Evolutionary conservation across 805 yeast genomes (phyloP).

Genomic region (Schwanniomyces occidentalis): DNA sequence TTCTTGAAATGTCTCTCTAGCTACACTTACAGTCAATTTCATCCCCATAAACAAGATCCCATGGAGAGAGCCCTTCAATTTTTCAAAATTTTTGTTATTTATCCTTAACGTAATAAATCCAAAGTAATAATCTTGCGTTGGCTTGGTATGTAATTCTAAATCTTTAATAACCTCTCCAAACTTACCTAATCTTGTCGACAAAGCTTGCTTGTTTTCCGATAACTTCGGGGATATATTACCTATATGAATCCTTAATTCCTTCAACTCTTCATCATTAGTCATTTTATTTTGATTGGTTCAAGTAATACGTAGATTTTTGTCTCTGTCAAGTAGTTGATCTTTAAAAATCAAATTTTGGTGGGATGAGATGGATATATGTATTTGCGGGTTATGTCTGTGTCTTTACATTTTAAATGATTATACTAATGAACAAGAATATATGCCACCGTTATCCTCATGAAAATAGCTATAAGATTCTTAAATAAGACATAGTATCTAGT

Average conservation of each 20-base stretch:
- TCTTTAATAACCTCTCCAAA: constrained; percentile 57
- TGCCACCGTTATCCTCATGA: too few relatives aligned
- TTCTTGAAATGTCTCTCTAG: constrained; percentile 53
- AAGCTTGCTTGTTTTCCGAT: constrained; percentile 42
- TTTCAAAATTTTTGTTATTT: constrained; percentile 43
- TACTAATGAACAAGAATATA: too few relatives aligned
- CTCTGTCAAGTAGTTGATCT: too few relatives aligned
- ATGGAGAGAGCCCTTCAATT: constrained; percentile 58
- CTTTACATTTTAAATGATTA: too few relatives aligned
- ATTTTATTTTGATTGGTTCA: too few relatives aligned
- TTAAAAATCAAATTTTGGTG: constrained; percentile 4
- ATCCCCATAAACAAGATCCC: constrained; percentile 79
- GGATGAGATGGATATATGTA: constrained; percentile 5
- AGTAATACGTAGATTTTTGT: too few relatives aligned
- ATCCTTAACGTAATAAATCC: constrained; percentile 68
- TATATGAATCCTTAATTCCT: constrained; percentile 50
- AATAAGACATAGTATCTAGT: too few relatives aligned
- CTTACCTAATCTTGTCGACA: constrained; percentile 56
- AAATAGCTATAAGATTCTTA: too few relatives aligned
- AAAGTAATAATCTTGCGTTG: constrained; percentile 53
- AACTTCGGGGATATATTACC: constrained; percentile 65
- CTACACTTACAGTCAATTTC: constrained; percentile 58
- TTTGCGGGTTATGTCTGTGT: too few relatives aligned
- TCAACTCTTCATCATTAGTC: constrained; percentile 3
- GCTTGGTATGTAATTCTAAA: constrained; percentile 57